These are phyloP conservation scores for Ceratocystiopsis sp. DNA, from an alignment of 2,329 filamentous ascomycete species.

Conservation along the genomic window DNA sequence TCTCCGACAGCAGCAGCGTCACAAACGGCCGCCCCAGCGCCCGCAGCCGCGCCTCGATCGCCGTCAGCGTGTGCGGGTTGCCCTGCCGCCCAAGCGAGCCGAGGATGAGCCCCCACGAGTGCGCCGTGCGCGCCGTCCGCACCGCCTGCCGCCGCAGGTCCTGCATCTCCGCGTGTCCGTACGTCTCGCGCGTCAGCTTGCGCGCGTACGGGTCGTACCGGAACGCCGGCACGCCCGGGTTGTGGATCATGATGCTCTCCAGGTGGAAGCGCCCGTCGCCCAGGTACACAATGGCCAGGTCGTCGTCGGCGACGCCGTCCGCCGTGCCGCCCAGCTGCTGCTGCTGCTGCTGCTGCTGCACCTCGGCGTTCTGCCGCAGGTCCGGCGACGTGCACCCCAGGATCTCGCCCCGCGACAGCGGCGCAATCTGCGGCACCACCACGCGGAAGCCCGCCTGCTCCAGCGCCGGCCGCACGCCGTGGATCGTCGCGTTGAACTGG, in stretches of 20 bases:
- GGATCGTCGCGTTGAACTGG: constrained; percentile 94
- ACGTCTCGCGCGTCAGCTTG: constrained; percentile 77
- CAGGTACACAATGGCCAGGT: constrained; percentile 73
- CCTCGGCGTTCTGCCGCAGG: constrained; percentile 11
- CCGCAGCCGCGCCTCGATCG: constrained; percentile 65
- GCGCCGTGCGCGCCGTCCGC: constrained; percentile 50
- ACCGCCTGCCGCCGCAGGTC: constrained; percentile 64
- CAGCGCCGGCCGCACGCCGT: constrained; percentile 61
- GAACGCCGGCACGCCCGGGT: constrained; percentile 78
- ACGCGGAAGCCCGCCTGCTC: constrained; percentile 74
- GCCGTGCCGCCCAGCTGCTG: not conserved
- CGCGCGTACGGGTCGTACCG: constrained; percentile 94
- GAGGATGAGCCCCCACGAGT: constrained; percentile 78
- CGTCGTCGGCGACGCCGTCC: constrained; percentile 26
- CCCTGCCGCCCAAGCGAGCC: constrained; percentile 86
- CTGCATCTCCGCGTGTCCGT: constrained; percentile 85
- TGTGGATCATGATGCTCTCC: constrained; percentile 98
- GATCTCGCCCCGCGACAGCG: constrained; percentile 87
- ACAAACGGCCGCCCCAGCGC: constrained; percentile 62
- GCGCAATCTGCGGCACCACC: constrained; percentile 80
- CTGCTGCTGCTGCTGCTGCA: no score
- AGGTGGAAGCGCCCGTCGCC: constrained; percentile 91
- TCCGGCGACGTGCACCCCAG: constrained; percentile 86
- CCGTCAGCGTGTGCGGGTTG: constrained; percentile 77
- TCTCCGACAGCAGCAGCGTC: constrained; percentile 79